Base-by-base conservation (phyloP, 2,329 filamentous ascomycete species). In the Pestalotiopsis sp. region DNA sequence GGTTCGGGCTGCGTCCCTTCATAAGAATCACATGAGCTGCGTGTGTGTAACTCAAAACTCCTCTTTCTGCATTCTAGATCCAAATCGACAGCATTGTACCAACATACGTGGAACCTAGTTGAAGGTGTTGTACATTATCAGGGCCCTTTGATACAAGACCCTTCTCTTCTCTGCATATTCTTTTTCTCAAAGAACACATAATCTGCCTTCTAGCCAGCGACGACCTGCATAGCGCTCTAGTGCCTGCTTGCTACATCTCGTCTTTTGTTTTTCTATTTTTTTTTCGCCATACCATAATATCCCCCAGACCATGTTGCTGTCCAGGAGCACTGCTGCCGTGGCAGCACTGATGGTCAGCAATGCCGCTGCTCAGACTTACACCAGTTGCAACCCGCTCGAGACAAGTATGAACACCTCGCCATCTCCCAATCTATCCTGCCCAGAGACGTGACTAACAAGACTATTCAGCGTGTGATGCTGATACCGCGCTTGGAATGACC, bases 401-500 rank as follows among this genome's bases (percentile, higher is more conserved):
- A 66, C 70, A 52, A 73, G 77, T 78, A 76, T 68, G 77, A 74
- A 66, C 14, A 13, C 25, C 45, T 6, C 23, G 13, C 5, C 13
- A 52, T 58, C 56, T 4, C 25, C 41, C 13, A 17, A 52, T 7
- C 57, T 23, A n/a, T 20, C 11, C 23, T 45, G 39, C 61, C 20
- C 39, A 27, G 12, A 45, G 61, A 25, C 20, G 17, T 6, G 25
- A 49, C 61, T 56, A 13, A 52, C 52, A 60, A 45, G 13, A 49
- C 41, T 4, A 9, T 14, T 38, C 27, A 83, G 86, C 82, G 69
- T 98, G 95, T 76, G 88, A 92, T 5, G 79, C 93, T 66, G 85
- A 98, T 78, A 89, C 93, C 7, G 95, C 94, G 0, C 88, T 98
- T 3, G 94, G 93, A 68, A 93, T 90, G 84, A 88, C 92, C n/a